Percentiles rank a stretch among this genome's conserved stretches.
Conservation (phyloP, 441 rosid genomes). For the Pelargonium myrrhifolium region DNA sequence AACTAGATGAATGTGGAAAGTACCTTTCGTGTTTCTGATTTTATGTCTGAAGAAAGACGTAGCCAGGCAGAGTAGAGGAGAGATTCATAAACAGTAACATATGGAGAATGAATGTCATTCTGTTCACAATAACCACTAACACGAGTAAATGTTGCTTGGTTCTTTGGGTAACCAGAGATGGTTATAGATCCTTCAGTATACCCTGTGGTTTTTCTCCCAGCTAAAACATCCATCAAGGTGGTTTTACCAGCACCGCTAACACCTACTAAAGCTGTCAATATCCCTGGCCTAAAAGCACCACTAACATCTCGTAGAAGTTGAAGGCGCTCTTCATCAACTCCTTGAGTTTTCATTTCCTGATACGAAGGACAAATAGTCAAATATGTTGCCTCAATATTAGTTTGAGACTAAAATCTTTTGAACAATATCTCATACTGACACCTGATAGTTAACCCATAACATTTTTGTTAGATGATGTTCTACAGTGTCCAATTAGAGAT, state of each 20-base stretch:
- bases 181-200: constrained; percentile 73
- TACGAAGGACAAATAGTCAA: background rate
- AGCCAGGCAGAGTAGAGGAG: constrained; percentile 86
- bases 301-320: constrained; percentile 67
- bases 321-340: constrained; percentile 52
- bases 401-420: too few species aligned
- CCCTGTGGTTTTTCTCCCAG: constrained; percentile 86
- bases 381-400: too few species aligned
- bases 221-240: constrained; percentile 90
- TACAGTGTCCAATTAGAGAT: too few species aligned
- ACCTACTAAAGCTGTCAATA: constrained; percentile 91
- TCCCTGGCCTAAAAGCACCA: constrained; percentile 82
- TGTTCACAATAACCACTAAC: constrained; percentile 95
- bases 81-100: constrained; percentile 82
- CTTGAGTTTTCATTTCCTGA: constrained; percentile 91
- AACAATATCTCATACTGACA: too few species aligned
- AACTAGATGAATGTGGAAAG: background rate
- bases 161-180: constrained; percentile 77
- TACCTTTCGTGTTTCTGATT: constrained; percentile 66
- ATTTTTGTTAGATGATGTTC: too few species aligned
- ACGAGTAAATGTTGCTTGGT: constrained; percentile 93
- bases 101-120: constrained; percentile 80
- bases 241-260: constrained; percentile 99
- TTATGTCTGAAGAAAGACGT: constrained; percentile 65
- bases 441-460: too few species aligned